phyloP scores from a whole-genome alignment of 192 early-diverging fungal genomes.

The Coemansia interrupta region DNA sequence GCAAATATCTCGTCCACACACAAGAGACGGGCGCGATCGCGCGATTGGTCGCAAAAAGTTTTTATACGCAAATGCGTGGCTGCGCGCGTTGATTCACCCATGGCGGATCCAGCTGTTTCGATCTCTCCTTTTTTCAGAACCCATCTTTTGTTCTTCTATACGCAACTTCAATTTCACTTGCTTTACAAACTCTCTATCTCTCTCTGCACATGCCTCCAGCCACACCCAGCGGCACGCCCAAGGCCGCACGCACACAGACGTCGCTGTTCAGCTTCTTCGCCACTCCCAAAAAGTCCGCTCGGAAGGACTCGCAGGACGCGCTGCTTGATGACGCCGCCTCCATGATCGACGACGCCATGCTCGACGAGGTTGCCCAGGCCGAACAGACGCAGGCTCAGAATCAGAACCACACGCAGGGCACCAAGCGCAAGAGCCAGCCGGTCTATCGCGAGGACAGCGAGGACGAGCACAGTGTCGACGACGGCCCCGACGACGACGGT shows the following conservation, averaged over 20 bases:
- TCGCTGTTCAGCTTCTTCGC: constrained; percentile 46
- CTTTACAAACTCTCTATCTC: too few species aligned
- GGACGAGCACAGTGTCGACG: neutral
- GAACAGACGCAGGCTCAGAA: constrained; percentile 7
- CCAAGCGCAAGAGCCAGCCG: constrained; percentile 31
- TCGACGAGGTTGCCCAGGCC: constrained; percentile 28
- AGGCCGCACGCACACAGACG: constrained; percentile 32
- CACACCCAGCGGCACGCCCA: constrained; percentile 31
- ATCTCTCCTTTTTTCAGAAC: too few species aligned
- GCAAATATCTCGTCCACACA: neutral
- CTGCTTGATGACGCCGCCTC: constrained; percentile 20
- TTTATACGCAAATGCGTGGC: neutral
- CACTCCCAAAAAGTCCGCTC: constrained; percentile 19
- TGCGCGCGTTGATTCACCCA: too few species aligned
- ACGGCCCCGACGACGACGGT: constrained; percentile 18
- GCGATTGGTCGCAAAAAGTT: neutral
- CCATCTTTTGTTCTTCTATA: neutral
- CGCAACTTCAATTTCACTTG: neutral
- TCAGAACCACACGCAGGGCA: neutral
- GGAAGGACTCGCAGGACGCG: constrained; percentile 42
- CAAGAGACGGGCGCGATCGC: neutral
- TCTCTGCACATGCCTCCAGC: constrained; percentile 19
- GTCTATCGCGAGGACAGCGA: neutral
- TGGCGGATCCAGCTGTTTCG: too few species aligned
- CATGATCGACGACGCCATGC: constrained; percentile 30